Conservation (phyloP, 2,329 filamentous ascomycete species). For the Trichophyton rubrum region DNA sequence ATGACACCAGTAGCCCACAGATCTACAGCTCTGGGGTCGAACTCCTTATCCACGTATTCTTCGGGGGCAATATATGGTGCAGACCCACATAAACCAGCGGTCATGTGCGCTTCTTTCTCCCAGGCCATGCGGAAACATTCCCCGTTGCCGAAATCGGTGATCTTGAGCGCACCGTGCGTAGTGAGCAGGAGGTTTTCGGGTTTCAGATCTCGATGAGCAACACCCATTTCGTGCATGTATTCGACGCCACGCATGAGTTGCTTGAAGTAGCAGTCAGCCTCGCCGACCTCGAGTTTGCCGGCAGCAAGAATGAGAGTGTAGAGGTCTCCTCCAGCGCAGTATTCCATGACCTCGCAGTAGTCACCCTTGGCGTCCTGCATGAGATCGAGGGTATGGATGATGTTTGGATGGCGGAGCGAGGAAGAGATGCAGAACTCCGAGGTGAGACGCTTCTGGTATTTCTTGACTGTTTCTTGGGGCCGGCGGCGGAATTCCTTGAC, state of each 20-base stretch:
- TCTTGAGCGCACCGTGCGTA: constrained; percentile 84
- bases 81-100: constrained; percentile 87
- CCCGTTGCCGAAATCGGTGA: constrained; percentile 96
- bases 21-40: constrained; percentile 93
- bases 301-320: constrained; percentile 87
- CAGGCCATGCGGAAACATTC: constrained; percentile 99
- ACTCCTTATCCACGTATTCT: constrained; percentile 89
- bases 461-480: constrained; percentile 88
- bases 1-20: constrained; percentile 98
- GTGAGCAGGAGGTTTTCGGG: constrained; percentile 93
- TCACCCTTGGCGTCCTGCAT: constrained; percentile 93
- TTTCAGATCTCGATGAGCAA: constrained; percentile 91
- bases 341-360: constrained; percentile 99
- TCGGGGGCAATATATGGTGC: constrained; percentile 96
- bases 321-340: constrained; percentile 88
- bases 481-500: constrained; percentile 96
- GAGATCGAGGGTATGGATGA: constrained; percentile 93
- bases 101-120: constrained; percentile 98
- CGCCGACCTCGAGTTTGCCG: constrained; percentile 73
- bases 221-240: constrained; percentile 99
- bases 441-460: constrained; percentile 93
- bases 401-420: constrained; percentile 88
- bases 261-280: constrained; percentile 98
- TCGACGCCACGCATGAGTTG: constrained; percentile 98
- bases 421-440: constrained; percentile 98